Base-by-base conservation (phyloP, 2,329 filamentous ascomycete genomes). In the Talaromyces sp. region DNA sequence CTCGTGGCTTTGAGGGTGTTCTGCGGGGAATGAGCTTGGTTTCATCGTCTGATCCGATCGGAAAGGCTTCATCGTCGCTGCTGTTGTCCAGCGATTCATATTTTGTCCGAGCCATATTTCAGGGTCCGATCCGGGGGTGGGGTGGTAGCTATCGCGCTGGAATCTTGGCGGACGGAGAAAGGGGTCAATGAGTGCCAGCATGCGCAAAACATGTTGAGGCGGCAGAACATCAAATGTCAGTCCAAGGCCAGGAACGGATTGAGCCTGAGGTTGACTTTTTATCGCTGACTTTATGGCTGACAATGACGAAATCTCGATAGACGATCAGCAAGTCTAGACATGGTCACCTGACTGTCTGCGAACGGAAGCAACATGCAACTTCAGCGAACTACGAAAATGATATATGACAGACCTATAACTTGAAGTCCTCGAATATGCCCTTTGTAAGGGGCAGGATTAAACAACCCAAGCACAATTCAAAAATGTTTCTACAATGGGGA, bases 61-160 rank as follows among this genome's bases (percentile, higher is more conserved):
- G 13, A 4, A 9, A 19, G 9, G 43, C 27, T 0, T 55, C 51
- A 13, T 54, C 49, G 3, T 51, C 39, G 14, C 27, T 9, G 14
- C 49, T 33, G 40, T 48, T 27, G 16, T 55, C 44, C 14, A 60
- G 11, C 2, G 57, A 45, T 27, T 55, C 36, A 47, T 60, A 60
- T 22, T 49, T 47, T 36, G 43, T 37, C 13, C 49, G 52, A 17
- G 41, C 42, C 50, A 49, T 45, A 11, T 40, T 48, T 13, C 29
- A 40, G 33, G 47, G 30, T 37, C 52, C 49, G n/a, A 41, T 19
- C n/a, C 20, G 41, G 20, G 40, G 49, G 49, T 30, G 27, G 37
- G n/a, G 45, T 42, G 37, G 4, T n/a, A 41, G 35, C 29, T 49
- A 52, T 50, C 17, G 42, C 37, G 46, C 32, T 51, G 24, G 45